Evolutionary conservation across 164 flowering plant genomes (phyloP).

Genomic region (Vitis vinifera): DNA sequence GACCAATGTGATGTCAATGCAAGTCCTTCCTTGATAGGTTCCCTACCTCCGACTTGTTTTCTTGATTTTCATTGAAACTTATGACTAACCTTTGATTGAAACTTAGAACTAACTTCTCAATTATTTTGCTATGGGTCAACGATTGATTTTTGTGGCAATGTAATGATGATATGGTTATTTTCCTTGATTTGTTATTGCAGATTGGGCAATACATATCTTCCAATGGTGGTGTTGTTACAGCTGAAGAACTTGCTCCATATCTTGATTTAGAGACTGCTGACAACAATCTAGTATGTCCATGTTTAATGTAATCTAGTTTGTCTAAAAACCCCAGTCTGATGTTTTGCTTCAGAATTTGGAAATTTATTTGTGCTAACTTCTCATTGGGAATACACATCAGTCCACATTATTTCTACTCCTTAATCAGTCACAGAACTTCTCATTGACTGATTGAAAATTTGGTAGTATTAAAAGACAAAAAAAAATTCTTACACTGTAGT

Average conservation of each 20-base stretch:
- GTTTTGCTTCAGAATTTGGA: background rate
- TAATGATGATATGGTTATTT: background rate
- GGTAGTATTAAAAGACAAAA: no score
- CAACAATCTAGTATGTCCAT: conserved; percentile 38
- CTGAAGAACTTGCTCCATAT: conserved; percentile 98
- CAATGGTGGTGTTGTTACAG: conserved; percentile 91
- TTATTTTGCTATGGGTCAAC: no score
- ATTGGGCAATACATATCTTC: conserved; percentile 87
- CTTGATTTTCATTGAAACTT: no score
- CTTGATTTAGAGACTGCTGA: conserved; percentile 64
- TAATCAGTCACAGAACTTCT: background rate
- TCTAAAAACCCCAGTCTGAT: background rate
- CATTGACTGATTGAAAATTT: background rate
- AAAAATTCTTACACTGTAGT: background rate
- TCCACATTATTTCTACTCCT: background rate
- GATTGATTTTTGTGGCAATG: background rate
- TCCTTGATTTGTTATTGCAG: conserved; percentile 39
- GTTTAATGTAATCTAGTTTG: conserved; percentile 10
- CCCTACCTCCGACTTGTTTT: no score
- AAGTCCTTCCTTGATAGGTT: no score
- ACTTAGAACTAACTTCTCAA: no score
- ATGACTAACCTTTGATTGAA: no score
- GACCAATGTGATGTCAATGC: no score
- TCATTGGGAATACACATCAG: background rate
- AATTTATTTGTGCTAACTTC: conserved; percentile 4